Conservation (phyloP, 1,139 yeast species). For the Yamadazyma kanchanaburiensis region DNA sequence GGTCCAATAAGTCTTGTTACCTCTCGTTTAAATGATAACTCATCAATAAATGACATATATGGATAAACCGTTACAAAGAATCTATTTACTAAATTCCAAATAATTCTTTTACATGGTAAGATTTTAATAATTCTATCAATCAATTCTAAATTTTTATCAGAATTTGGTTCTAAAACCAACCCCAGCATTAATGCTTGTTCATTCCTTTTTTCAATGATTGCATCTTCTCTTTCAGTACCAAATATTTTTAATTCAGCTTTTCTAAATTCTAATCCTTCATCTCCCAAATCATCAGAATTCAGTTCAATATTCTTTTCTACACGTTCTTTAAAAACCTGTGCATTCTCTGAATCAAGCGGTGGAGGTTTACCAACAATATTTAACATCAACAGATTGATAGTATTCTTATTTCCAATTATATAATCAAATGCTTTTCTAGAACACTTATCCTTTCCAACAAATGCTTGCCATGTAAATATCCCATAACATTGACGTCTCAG, state of each 20-base stretch:
- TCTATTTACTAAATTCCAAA: constrained; percentile 46
- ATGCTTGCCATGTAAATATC: constrained; percentile 38
- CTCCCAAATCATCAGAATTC: neutral
- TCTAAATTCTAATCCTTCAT: neutral
- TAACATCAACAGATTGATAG: constrained; percentile 8
- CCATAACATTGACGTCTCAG: constrained; percentile 32
- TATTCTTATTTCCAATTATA: neutral
- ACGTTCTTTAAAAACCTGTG: constrained; percentile 3
- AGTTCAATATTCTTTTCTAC: constrained; percentile 1
- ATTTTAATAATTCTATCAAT: constrained; percentile 35
- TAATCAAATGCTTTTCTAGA: constrained; percentile 10
- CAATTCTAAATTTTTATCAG: constrained; percentile 8
- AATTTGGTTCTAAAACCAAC: constrained; percentile 1
- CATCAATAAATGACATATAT: constrained; percentile 48
- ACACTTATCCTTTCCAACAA: constrained; percentile 28
- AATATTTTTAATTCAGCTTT: constrained; percentile 1
- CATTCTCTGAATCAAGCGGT: constrained; percentile 3
- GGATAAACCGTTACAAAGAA: constrained; percentile 47
- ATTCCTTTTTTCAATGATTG: constrained; percentile 1
- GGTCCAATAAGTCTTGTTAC: constrained; percentile 26
- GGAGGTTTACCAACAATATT: constrained; percentile 1
- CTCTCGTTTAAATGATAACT: constrained; percentile 23
- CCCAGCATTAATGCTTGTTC: constrained; percentile 5
- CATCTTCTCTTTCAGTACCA: constrained; percentile 1
- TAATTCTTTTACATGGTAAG: constrained; percentile 40